phyloP scores from a whole-genome alignment of 2,329 filamentous ascomycete species.

The Fusarium dlaminii region DNA sequence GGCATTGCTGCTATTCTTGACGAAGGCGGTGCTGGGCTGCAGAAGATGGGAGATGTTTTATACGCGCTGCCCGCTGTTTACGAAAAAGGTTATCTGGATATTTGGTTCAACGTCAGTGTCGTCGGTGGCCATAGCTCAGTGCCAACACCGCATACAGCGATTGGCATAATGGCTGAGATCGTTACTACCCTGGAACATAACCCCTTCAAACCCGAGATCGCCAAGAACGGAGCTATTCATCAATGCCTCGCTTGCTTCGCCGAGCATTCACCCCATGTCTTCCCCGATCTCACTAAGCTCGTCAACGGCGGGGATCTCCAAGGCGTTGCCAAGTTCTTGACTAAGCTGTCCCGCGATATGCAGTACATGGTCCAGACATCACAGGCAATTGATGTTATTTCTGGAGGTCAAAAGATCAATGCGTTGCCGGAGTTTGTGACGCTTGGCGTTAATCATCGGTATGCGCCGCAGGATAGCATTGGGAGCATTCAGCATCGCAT shows the following conservation, averaged over 20 bases:
- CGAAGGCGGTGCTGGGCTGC: slow-evolving; percentile 67
- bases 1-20: slow-evolving; percentile 69
- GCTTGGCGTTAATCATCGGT: slow-evolving; percentile 65
- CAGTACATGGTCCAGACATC: slow-evolving; percentile 68
- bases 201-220: slow-evolving; percentile 58
- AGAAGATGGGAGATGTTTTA: slow-evolving; percentile 53
- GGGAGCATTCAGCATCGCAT: neutral
- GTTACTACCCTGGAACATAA: slow-evolving; percentile 68
- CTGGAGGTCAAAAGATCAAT: slow-evolving; percentile 71
- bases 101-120: slow-evolving; percentile 64
- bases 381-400: slow-evolving; percentile 66
- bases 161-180: slow-evolving; percentile 73
- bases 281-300: slow-evolving; percentile 50
- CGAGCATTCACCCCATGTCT: slow-evolving; percentile 61
- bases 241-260: slow-evolving; percentile 64
- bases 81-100: slow-evolving; percentile 70
- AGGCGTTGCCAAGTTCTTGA: slow-evolving; percentile 39
- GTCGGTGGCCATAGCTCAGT: slow-evolving; percentile 67
- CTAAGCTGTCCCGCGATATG: slow-evolving; percentile 9
- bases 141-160: slow-evolving; percentile 70
- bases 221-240: slow-evolving; percentile 62
- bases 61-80: slow-evolving; percentile 67
- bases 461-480: slow-evolving; percentile 7
- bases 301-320: slow-evolving; percentile 42
- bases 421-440: slow-evolving; percentile 69